phyloP scores from a whole-genome alignment of 768 basidiomycete genomes.

The Boletus insuetus region DNA sequence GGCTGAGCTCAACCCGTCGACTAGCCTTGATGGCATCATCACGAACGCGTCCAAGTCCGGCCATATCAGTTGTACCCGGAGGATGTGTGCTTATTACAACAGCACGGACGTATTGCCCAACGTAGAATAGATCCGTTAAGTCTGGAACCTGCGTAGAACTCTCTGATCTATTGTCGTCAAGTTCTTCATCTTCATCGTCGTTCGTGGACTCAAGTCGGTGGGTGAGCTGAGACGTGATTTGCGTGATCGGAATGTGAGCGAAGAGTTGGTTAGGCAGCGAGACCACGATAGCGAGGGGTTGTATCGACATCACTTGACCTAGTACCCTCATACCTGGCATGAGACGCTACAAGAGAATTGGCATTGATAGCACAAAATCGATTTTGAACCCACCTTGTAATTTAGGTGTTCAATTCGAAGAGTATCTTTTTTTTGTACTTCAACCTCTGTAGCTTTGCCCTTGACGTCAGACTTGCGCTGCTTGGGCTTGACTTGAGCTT shows the following conservation, averaged over 20 bases:
- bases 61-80: conserved; percentile 58
- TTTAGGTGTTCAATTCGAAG: conserved; percentile 89
- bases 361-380: background rate
- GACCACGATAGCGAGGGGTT: conserved; percentile 85
- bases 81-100: conserved; percentile 69
- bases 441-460: conserved; percentile 27
- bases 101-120: conserved; percentile 85
- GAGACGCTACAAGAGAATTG: conserved; percentile 54
- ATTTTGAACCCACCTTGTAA: conserved; percentile 65
- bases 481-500: conserved; percentile 39
- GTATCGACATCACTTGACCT: conserved; percentile 81
- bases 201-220: conserved; percentile 61
- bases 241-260: conserved; percentile 92
- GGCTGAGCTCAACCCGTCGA: conserved; percentile 78
- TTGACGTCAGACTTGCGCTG: conserved; percentile 48
- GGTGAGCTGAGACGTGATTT: conserved; percentile 81
- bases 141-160: conserved; percentile 51
- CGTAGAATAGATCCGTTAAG: conserved; percentile 67
- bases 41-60: conserved; percentile 57
- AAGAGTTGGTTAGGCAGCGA: conserved; percentile 96
- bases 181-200: conserved; percentile 43
- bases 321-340: conserved; percentile 82
- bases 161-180: conserved; percentile 44
- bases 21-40: conserved; percentile 69
- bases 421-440: conserved; percentile 39